Evolutionary conservation across 169 alveolate species (phyloP).

Genomic region (Plasmodium relictum): DNA sequence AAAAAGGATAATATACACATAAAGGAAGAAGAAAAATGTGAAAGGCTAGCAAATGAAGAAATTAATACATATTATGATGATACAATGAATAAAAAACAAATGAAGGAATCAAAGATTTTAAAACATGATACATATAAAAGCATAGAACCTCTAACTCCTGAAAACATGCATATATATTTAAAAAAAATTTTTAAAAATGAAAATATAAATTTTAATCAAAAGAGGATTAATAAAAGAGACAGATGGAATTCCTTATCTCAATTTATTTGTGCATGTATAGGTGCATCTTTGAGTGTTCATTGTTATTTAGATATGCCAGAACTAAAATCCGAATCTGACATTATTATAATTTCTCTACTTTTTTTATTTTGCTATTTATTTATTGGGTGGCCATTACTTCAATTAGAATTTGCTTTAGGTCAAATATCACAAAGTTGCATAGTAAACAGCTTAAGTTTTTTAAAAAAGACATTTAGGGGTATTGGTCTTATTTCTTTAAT

Average conservation of each 20-base stretch:
- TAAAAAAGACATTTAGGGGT: constrained; percentile 52
- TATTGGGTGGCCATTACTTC: constrained; percentile 66
- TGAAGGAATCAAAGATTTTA: neutral
- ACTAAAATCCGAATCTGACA: constrained; percentile 29
- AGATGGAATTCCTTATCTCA: constrained; percentile 46
- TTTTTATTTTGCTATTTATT: constrained; percentile 36
- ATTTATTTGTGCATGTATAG: constrained; percentile 61
- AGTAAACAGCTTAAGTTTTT: constrained; percentile 46
- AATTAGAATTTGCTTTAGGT: constrained; percentile 68
- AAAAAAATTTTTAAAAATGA: constrained; percentile 66
- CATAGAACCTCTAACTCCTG: constrained; percentile 35
- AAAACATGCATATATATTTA: constrained; percentile 58
- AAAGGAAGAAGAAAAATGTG: neutral
- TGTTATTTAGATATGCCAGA: constrained; percentile 62
- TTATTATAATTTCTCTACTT: neutral
- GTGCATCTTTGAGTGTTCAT: constrained; percentile 51
- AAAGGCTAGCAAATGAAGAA: neutral
- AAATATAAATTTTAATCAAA: constrained; percentile 46
- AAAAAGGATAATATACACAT: neutral
- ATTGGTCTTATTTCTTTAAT: constrained; percentile 44
- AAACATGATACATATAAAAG: neutral
- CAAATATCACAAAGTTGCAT: constrained; percentile 70
- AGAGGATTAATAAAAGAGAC: constrained; percentile 52
- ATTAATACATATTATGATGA: neutral
- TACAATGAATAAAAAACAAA: neutral